Percentiles rank a stretch among this genome's conserved stretches.
phyloP scores from a whole-genome alignment of 768 basidiomycete species.

The Naematelia aurantialba region DNA sequence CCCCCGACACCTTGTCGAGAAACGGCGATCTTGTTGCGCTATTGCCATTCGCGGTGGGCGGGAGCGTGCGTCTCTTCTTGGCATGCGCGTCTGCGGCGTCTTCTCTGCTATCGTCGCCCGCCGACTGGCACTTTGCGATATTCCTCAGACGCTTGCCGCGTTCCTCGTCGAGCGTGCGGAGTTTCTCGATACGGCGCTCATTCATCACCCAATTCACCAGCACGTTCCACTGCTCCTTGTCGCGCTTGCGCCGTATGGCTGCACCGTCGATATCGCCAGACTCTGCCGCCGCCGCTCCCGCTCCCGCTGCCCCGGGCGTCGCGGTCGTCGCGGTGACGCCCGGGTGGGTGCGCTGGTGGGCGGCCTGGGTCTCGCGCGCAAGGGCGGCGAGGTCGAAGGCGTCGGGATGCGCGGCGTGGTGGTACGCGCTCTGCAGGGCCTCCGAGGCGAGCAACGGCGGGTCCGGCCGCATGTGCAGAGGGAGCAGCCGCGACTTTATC shows the following conservation, averaged over 20 bases:
- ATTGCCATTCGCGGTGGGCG: conserved; percentile 2
- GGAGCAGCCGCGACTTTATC: conserved; percentile 38
- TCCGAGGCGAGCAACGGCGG: conserved; percentile 34
- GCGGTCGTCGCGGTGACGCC: conserved; percentile 19
- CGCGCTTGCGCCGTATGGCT: conserved; percentile 23
- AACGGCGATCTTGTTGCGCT: conserved; percentile 5
- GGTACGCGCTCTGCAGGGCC: conserved; percentile 29
- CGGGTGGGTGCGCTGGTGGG: conserved; percentile 35
- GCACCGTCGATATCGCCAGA: no score
- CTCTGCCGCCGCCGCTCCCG: not conserved
- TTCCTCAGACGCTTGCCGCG: conserved; percentile 26
- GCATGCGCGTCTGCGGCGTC: not conserved
- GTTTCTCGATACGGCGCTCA: conserved; percentile 38
- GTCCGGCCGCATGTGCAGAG: conserved; percentile 29
- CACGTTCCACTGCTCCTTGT: conserved; percentile 42
- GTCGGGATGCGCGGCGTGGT: conserved; percentile 29
- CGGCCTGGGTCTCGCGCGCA: conserved; percentile 27
- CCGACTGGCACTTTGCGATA: conserved; percentile 14
- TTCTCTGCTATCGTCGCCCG: not conserved
- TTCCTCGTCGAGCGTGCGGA: conserved; percentile 32
- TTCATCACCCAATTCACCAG: conserved; percentile 46
- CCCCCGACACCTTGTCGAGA: not conserved
- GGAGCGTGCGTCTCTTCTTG: not conserved
- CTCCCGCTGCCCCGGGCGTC: not conserved
- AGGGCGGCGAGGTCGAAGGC: conserved; percentile 32